Percentiles rank a stretch among this genome's conserved stretches.
phyloP scores from a whole-genome alignment of 441 rosid species.

The Populus hybrid region DNA sequence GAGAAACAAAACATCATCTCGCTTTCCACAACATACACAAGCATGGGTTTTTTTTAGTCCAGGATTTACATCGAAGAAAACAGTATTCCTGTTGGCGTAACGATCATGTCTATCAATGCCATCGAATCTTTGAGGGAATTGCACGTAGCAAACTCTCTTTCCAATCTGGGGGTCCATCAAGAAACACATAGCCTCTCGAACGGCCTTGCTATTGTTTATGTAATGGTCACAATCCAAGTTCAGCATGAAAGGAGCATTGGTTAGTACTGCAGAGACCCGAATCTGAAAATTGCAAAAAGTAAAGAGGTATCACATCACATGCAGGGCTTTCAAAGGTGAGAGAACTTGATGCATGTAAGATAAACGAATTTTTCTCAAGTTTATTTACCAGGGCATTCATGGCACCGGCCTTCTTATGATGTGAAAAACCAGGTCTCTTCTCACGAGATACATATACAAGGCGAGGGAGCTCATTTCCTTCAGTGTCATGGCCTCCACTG shows the following conservation, averaged over 20 bases:
- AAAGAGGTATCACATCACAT: not conserved
- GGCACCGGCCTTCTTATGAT: conserved; percentile 96
- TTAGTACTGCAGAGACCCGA: conserved; percentile 84
- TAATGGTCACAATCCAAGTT: conserved; percentile 92
- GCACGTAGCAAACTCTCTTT: conserved; percentile 78
- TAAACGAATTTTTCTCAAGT: not conserved
- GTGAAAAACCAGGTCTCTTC: conserved; percentile 82
- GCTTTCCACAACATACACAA: not conserved
- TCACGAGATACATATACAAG: conserved; percentile 92
- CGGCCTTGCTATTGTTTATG: conserved; percentile 83
- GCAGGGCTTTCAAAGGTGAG: not conserved
- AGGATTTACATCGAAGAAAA: conserved; percentile 78
- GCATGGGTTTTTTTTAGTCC: not conserved
- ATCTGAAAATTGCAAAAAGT: conserved; percentile 37
- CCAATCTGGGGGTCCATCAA: conserved; percentile 87
- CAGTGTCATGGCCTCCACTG: conserved; percentile 74
- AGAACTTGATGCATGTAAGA: not conserved
- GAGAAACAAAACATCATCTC: conserved; percentile 10
- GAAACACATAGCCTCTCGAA: conserved; percentile 92
- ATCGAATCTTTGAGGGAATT: conserved; percentile 87
- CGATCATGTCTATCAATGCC: conserved; percentile 80
- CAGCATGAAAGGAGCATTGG: conserved; percentile 86
- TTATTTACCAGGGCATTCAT: conserved; percentile 75
- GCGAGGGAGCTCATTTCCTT: conserved; percentile 85
- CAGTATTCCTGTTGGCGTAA: conserved; percentile 84